Percentiles rank a stretch among this genome's conserved stretches.
Evolutionary conservation across 768 basidiomycete species (phyloP).

Genomic region (Boletus sensibilis): DNA sequence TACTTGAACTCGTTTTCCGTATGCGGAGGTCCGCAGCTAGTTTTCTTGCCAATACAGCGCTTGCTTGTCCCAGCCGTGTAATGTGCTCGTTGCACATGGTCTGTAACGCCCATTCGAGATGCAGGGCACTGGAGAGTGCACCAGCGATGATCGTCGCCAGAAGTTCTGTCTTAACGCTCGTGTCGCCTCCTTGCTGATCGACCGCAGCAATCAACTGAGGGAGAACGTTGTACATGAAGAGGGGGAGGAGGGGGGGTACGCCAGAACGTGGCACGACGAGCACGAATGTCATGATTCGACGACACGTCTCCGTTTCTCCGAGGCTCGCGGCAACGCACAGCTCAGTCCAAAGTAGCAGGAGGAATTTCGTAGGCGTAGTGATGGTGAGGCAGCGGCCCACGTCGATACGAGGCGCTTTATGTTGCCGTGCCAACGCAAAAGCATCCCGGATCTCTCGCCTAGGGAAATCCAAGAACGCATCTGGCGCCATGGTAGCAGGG

Average conservation of each 20-base stretch:
- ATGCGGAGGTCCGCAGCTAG: conserved; percentile 61
- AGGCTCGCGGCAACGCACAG: conserved; percentile 50
- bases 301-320: conserved; percentile 60
- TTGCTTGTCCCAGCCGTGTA: conserved; percentile 59
- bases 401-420: conserved; percentile 64
- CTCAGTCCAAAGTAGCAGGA: conserved; percentile 69
- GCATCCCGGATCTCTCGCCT: conserved; percentile 56
- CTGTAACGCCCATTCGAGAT: conserved; percentile 68
- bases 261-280: conserved; percentile 59
- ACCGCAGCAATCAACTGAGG: conserved; percentile 55
- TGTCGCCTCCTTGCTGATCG: conserved; percentile 54
- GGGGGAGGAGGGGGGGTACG: conserved; percentile 64
- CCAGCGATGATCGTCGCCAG: conserved; percentile 65
- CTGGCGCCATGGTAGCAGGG: conserved; percentile 24
- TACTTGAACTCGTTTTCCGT: conserved; percentile 46
- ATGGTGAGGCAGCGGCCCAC: conserved; percentile 63
- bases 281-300: conserved; percentile 65
- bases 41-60: conserved; percentile 60
- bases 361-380: conserved; percentile 57
- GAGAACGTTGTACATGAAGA: conserved; percentile 68
- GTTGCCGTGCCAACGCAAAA: conserved; percentile 54
- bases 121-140: conserved; percentile 61
- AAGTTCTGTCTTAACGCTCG: conserved; percentile 58
- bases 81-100: conserved; percentile 50
- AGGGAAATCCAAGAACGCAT: conserved; percentile 53